Percentiles rank a stretch among this genome's conserved stretches.
Conservation (phyloP, 2,329 filamentous ascomycete species). For the Fusarium multiceps region DNA sequence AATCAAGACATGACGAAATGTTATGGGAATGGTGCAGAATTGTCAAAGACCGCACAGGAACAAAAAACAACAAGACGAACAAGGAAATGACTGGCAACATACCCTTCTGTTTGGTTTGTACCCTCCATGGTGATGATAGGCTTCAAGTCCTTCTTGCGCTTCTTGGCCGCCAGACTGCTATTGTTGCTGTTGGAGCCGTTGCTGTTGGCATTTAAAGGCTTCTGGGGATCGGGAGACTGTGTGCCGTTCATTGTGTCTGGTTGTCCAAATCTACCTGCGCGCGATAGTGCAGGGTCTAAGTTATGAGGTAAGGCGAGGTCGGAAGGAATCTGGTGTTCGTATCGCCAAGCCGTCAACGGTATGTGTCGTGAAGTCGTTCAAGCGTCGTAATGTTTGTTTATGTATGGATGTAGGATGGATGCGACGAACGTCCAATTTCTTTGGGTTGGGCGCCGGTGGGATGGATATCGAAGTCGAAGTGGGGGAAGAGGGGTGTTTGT, state of each 20-base stretch:
- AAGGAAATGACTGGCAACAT: slow-evolving; percentile 44
- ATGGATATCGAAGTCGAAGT: slow-evolving; percentile 29
- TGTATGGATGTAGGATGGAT: slow-evolving; percentile 10
- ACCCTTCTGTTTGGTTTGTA: slow-evolving; percentile 52
- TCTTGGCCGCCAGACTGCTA: slow-evolving; percentile 62
- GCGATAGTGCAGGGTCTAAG: slow-evolving; percentile 2
- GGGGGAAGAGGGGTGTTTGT: slow-evolving; percentile 40
- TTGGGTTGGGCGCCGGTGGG: slow-evolving; percentile 22
- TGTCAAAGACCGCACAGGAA: not conserved
- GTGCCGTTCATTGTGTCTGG: slow-evolving; percentile 42
- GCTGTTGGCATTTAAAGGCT: slow-evolving; percentile 43
- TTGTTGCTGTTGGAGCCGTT: slow-evolving; percentile 47
- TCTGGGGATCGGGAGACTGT: slow-evolving; percentile 49
- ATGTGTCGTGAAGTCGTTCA: slow-evolving; percentile 25
- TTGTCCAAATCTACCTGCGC: slow-evolving; percentile 21
- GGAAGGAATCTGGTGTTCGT: not conserved
- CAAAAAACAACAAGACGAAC: not conserved
- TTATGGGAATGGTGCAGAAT: not conserved
- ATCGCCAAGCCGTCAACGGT: slow-evolving; percentile 24
- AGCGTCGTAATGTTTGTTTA: slow-evolving; percentile 11
- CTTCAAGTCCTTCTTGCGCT: slow-evolving; percentile 81
- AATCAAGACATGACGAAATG: not conserved
- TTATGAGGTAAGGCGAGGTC: not conserved
- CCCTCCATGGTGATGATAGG: slow-evolving; percentile 80
- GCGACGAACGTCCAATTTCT: slow-evolving; percentile 25